Conservation (phyloP, 805 yeast genomes). For the Schwanniomyces yamadae region DNA sequence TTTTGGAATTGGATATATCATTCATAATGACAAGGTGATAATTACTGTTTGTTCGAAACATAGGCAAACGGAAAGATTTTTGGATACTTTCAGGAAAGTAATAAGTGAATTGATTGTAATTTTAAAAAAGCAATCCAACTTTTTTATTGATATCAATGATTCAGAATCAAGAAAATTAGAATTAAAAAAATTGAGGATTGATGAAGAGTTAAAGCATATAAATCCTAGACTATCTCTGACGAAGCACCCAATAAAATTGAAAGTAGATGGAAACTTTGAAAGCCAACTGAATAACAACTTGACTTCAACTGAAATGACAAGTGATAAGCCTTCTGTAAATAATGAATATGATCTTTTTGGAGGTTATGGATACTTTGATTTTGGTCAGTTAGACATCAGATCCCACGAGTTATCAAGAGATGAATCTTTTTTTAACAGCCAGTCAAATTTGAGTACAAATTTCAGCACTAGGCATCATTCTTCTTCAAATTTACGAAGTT, state of each 20-base stretch:
- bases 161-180: conserved; percentile 32
- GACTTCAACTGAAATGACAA: neutral
- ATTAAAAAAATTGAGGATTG: conserved; percentile 32
- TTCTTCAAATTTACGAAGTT: conserved; percentile 21
- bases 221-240: conserved; percentile 21
- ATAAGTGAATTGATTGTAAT: conserved; percentile 57
- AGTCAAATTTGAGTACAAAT: conserved; percentile 22
- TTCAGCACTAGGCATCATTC: conserved; percentile 32
- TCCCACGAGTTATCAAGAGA: conserved; percentile 37
- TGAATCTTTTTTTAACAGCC: conserved; percentile 28
- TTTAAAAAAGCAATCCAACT: conserved; percentile 37
- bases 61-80: conserved; percentile 79
- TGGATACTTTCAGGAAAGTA: conserved; percentile 64
- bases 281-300: neutral
- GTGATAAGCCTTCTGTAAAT: conserved; percentile 9
- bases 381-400: conserved; percentile 62
- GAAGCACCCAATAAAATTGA: conserved; percentile 24
- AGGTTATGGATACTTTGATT: conserved; percentile 85
- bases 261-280: conserved; percentile 16
- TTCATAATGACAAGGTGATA: conserved; percentile 74
- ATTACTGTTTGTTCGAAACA: conserved; percentile 85
- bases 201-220: conserved; percentile 32
- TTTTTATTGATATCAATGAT: conserved; percentile 29
- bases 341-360: conserved; percentile 51
- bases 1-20: conserved; percentile 89